phyloP scores from a whole-genome alignment of 768 basidiomycete genomes.

The Podaxis carcinomalis region DNA sequence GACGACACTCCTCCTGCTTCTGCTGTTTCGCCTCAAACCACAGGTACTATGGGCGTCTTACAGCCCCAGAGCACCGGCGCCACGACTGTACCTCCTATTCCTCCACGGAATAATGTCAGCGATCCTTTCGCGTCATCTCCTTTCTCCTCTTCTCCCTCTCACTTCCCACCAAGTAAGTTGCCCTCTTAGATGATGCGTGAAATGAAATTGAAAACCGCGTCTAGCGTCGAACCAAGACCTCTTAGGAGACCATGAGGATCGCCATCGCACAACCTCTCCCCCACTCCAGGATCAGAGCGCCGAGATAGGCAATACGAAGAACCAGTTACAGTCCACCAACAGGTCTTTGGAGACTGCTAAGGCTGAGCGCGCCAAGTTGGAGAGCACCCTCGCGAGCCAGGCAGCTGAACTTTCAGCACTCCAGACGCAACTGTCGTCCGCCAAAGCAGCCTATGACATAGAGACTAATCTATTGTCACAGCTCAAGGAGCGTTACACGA shows the following conservation, averaged over 20 bases:
- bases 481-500: conserved; percentile 62
- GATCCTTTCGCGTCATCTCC: conserved; percentile 45
- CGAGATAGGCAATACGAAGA: conserved; percentile 84
- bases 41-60: conserved; percentile 27
- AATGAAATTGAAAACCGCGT: not conserved
- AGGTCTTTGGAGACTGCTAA: conserved; percentile 63
- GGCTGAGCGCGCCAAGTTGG: conserved; percentile 61
- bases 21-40: conserved; percentile 36
- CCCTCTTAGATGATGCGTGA: conserved; percentile 7
- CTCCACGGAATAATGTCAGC: conserved; percentile 19
- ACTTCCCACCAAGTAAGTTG: conserved; percentile 24
- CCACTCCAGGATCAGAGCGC: conserved; percentile 70
- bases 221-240: conserved; percentile 40
- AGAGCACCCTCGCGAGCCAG: conserved; percentile 61
- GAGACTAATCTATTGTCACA: conserved; percentile 68
- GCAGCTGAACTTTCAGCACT: conserved; percentile 73
- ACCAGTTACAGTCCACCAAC: conserved; percentile 79
- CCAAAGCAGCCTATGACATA: conserved; percentile 82
- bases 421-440: conserved; percentile 78
- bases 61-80: conserved; percentile 29
- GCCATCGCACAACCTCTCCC: conserved; percentile 40
- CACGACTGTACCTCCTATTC: conserved; percentile 16
- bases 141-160: conserved; percentile 24
- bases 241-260: conserved; percentile 68
- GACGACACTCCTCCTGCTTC: conserved; percentile 54